Conservation (phyloP, 306 rosid genomes). For the Cucumis sativus region DNA sequence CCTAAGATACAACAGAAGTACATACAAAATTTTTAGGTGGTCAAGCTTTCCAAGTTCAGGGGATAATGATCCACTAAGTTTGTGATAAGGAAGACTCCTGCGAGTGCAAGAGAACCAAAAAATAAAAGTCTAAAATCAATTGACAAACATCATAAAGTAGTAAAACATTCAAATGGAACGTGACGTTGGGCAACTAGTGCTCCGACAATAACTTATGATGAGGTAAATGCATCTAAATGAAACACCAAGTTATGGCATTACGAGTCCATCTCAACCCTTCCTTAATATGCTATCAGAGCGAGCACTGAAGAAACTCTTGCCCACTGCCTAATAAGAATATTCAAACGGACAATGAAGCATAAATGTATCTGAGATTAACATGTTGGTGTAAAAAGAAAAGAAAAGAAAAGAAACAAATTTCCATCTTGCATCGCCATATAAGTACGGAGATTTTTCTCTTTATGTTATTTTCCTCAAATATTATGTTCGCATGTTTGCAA, state of each 20-base stretch:
- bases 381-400: neutral
- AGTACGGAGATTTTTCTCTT: neutral
- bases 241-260: neutral
- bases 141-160: neutral
- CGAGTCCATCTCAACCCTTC: neutral
- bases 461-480: neutral
- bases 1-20: constrained; percentile 10
- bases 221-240: neutral
- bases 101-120: constrained; percentile 29
- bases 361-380: neutral
- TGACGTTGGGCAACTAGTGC: neutral
- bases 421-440: neutral
- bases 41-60: constrained; percentile 89
- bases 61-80: constrained; percentile 63
- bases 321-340: neutral
- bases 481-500: neutral
- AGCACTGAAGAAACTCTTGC: neutral
- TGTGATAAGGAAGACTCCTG: constrained; percentile 69
- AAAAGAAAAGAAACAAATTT: neutral
- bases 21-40: constrained; percentile 70
- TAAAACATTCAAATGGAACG: neutral
- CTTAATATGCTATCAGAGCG: neutral
- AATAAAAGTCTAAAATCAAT: neutral
- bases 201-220: neutral
- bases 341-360: neutral